These are phyloP conservation scores for Daldinia grandis DNA, from an alignment of 495 filamentous ascomycete species.

Conservation along the genomic window DNA sequence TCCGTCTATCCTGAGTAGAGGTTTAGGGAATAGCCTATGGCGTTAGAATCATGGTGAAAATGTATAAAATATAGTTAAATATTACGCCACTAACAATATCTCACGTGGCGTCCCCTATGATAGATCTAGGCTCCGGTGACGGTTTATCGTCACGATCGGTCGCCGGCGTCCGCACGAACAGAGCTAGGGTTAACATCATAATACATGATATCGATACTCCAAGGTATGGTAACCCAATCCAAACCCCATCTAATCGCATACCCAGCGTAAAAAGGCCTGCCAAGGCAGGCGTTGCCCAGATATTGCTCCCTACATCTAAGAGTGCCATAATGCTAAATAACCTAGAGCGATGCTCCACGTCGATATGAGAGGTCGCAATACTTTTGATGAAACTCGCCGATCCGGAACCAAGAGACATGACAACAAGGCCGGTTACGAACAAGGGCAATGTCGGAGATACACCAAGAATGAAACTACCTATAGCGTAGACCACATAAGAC, in stretches of 20 bases:
- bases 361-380: slow-evolving; percentile 38
- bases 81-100: not conserved
- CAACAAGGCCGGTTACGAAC: slow-evolving; percentile 38
- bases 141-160: slow-evolving; percentile 28
- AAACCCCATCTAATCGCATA: slow-evolving; percentile 43
- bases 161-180: slow-evolving; percentile 33
- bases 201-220: slow-evolving; percentile 40
- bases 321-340: slow-evolving; percentile 42
- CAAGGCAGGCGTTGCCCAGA: slow-evolving; percentile 41
- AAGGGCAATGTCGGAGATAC: slow-evolving; percentile 37
- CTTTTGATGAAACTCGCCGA: slow-evolving; percentile 43
- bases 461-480: slow-evolving; percentile 40
- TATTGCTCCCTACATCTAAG: slow-evolving; percentile 35
- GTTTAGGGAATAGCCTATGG: not conserved
- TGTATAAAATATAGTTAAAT: not conserved
- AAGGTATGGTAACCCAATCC: slow-evolving; percentile 46
- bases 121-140: not conserved
- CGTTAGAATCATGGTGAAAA: not conserved
- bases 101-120: not conserved
- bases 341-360: slow-evolving; percentile 40
- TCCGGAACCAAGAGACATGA: slow-evolving; percentile 44
- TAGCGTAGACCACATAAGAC: slow-evolving; percentile 33
- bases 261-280: slow-evolving; percentile 44
- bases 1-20: too few relatives aligned
- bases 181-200: slow-evolving; percentile 36